These are phyloP conservation scores for Russula vinacea DNA, from an alignment of 768 basidiomycete species.

Conservation along the genomic window DNA sequence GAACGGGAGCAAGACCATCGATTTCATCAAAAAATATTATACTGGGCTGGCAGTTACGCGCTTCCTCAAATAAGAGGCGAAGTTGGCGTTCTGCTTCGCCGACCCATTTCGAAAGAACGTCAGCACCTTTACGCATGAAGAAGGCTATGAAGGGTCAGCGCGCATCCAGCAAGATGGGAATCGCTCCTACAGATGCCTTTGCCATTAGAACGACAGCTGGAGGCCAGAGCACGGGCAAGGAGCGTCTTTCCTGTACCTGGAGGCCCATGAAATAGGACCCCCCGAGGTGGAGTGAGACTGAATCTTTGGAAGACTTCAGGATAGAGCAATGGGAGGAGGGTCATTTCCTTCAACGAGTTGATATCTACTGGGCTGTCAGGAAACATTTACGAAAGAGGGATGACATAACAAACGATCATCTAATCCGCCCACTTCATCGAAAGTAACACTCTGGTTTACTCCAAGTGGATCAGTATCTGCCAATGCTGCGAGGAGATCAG, in stretches of 20 bases:
- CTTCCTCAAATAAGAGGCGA: constrained; percentile 93
- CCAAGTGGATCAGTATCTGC: constrained; percentile 96
- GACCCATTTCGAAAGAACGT: constrained; percentile 98
- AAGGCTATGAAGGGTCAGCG: constrained; percentile 57
- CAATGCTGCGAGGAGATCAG: constrained; percentile 49
- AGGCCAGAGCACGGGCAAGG: constrained; percentile 88
- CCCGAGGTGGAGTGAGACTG: constrained; percentile 90
- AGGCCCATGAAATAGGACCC: constrained; percentile 96
- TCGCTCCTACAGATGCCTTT: constrained; percentile 72
- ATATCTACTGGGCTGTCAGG: constrained; percentile 59
- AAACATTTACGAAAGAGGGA: constrained; percentile 8
- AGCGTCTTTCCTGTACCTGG: constrained; percentile 99
- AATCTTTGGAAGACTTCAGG: constrained; percentile 96
- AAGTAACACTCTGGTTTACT: constrained; percentile 88
- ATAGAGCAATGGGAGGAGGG: constrained; percentile 88
- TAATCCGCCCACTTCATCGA: constrained; percentile 94
- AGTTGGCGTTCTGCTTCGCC: constrained; percentile 98
- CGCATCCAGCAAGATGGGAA: background rate
- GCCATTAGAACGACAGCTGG: constrained; percentile 83
- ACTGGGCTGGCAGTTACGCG: constrained; percentile 83
- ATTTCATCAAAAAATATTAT: constrained; percentile 99
- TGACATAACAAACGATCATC: constrained; percentile 69
- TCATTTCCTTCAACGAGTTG: constrained; percentile 98
- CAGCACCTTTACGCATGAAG: constrained; percentile 99
- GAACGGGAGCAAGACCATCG: constrained; percentile 95